Base-by-base conservation (phyloP, 2,329 filamentous ascomycete genomes). In the Colletotrichum coccodes region DNA sequence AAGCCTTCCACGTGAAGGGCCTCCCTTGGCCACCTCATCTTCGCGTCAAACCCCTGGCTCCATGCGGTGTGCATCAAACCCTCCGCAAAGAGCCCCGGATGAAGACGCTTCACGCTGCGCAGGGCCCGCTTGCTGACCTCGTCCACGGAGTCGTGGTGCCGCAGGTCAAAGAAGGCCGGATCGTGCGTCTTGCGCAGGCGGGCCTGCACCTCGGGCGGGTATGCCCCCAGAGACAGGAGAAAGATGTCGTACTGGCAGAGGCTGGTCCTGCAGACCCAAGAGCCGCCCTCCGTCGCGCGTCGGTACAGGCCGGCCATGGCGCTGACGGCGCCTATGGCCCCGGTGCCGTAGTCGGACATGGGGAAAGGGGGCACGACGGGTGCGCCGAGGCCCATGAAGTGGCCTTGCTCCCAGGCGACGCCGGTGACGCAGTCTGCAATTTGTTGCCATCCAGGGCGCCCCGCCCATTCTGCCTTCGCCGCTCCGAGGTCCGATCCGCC, bases 371-470 rank as follows among this genome's bases (percentile, higher is more conserved):
- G 88, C 2, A 90, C 85, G 1, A 90, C 84, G 26, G 88, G 88
- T 72, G 89, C 87, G 30, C 83, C 72, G 18, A 87, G 74, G 3
- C 83, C 84, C 86, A 88, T 87, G 65, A 84, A 83, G 36, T 76
- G 71, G 28, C 86, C 86, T 74, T 88, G 86, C 9, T 79, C 81
- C 83, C 83, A 86, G 2, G 84, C 84, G 4, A 85, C 79, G 11
- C 85, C 84, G 6, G 85, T 84, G 64, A 87, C 87, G 63, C 86
- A 88, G 75, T 91, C 89, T 36, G 88, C 88, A 60, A 90, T 90
- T 72, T 89, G 87, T 73, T 90, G 89, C 89, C 89, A 91, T 16
- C 89, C 89, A 12, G 88, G 85, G 14, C 89, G 82, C 32, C 78
- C 79, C 1, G 85, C 83, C 89, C 88, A 91, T 65, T 88, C 86